Conservation (phyloP, 768 basidiomycete species). For the Hygrophoropsis aurantiaca region DNA sequence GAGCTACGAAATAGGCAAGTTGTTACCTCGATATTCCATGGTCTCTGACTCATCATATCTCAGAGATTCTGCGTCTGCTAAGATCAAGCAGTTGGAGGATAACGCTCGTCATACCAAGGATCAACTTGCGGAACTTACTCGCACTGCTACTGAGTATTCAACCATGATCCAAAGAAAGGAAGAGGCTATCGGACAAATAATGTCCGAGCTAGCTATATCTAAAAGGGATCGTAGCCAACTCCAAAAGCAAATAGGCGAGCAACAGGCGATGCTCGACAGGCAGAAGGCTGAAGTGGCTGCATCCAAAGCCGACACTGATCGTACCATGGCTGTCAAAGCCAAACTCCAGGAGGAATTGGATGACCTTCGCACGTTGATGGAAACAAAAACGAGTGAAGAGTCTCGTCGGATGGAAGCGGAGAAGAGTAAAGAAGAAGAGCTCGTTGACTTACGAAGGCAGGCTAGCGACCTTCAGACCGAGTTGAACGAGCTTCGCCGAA, state of each 20-base stretch:
- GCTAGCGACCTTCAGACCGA: conserved; percentile 62
- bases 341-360: conserved; percentile 84
- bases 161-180: conserved; percentile 77
- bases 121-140: conserved; percentile 75
- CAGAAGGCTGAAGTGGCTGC: conserved; percentile 61
- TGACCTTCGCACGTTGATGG: conserved; percentile 78
- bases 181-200: conserved; percentile 57
- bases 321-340: conserved; percentile 42
- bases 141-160: conserved; percentile 75
- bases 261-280: conserved; percentile 69
- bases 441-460: conserved; percentile 67
- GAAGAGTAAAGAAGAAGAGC: conserved; percentile 84
- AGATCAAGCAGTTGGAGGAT: conserved; percentile 60
- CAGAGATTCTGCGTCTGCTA: conserved; percentile 66
- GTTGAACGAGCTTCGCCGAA: conserved; percentile 61
- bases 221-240: conserved; percentile 55
- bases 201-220: conserved; percentile 51
- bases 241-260: conserved; percentile 60
- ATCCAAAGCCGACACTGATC: conserved; percentile 54
- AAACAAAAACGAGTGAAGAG: conserved; percentile 85
- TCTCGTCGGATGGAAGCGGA: conserved; percentile 81
- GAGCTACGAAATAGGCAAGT: conserved; percentile 68
- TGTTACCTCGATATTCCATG: conserved; percentile 1
- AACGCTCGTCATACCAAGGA: conserved; percentile 71
- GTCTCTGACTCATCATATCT: neutral